Evolutionary conservation across 2,329 filamentous ascomycete species (phyloP).

Genomic region (Sporothrix mexicana): DNA sequence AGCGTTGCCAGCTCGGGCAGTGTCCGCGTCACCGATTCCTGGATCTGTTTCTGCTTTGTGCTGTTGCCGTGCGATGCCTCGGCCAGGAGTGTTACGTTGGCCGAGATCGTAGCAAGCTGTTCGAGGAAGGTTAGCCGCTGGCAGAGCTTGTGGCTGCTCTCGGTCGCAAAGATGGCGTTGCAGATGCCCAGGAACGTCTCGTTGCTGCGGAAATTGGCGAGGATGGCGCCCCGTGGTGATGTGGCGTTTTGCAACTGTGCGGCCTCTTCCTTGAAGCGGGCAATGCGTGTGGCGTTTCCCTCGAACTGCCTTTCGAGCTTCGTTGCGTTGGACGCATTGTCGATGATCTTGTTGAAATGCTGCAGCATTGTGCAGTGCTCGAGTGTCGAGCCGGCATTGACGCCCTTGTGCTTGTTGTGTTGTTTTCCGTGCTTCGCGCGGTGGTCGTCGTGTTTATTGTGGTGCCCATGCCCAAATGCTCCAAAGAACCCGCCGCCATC

Average conservation of each 20-base stretch:
- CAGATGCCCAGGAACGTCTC: conserved; percentile 47
- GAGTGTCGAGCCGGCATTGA: conserved; percentile 37
- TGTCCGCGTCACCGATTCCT: conserved; percentile 38
- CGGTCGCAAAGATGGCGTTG: conserved; percentile 43
- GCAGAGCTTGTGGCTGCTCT: conserved; percentile 43
- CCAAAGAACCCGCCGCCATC: not conserved
- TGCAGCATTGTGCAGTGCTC: conserved; percentile 44
- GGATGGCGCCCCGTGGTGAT: conserved; percentile 41
- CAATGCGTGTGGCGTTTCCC: conserved; percentile 47
- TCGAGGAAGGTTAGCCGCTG: conserved; percentile 42
- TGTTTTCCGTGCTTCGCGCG: not conserved
- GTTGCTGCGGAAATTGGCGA: conserved; percentile 46
- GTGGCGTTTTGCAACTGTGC: conserved; percentile 48
- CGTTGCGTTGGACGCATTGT: conserved; percentile 47
- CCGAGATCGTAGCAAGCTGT: conserved; percentile 39
- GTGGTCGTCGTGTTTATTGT: not conserved
- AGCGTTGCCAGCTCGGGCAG: conserved; percentile 40
- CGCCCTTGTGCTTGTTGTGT: not conserved
- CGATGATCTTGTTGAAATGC: conserved; percentile 42
- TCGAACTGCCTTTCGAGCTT: conserved; percentile 44
- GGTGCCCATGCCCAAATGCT: not conserved
- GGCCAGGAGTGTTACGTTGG: conserved; percentile 40
- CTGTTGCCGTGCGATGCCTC: conserved; percentile 42
- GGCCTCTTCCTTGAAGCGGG: conserved; percentile 41
- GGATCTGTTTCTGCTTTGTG: conserved; percentile 42